Base-by-base conservation (phyloP, 192 early-diverging fungal genomes). In the Coemansia interrupta region DNA sequence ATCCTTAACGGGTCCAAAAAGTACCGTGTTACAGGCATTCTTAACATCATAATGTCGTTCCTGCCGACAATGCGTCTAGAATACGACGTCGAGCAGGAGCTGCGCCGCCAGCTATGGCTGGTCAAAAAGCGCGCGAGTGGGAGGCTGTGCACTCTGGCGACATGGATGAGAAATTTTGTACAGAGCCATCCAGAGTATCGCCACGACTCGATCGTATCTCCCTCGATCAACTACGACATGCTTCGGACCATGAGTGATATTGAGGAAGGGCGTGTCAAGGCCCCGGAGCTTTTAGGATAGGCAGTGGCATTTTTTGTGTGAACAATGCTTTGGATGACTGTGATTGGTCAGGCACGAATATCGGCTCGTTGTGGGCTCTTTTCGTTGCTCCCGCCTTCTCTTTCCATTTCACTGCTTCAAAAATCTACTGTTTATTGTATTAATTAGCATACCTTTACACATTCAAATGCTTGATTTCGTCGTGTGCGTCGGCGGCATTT, bases 91-190 rank as follows among this genome's bases (percentile, higher is more conserved):
- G 87, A 86, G 39, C 81, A 82, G 45, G 70, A 80, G 44, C 74
- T 98, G 43, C 83, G 87, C 42, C 81, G 78, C 44, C 95, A 98
- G 63, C 54, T 96, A 57, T 74, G 84, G 63, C 78, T 97, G 23
- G 82, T 98, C 29, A 78, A 82, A 15, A 79, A 80, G 38, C 88
- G 88, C 46, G 94, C 95, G 0, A 87, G 85, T 50, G 94, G 96
- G 42, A 84, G 80, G 46, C 61, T 94, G 30, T 83, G 89, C 76
- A 98, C 96, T 0, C 84, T 83, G 44, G 96, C 96, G n/a, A 70
- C 83, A 4, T 98, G 91, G 88, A 89, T 95, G 55, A 83, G 96
- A 17, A 80, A 90, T 29, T 95, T 95, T 81, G 91, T 96, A 14
- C 80, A 66, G 44, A 67, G 66, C 30, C 96, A 98, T 61, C 90